Evolutionary conservation across 495 filamentous ascomycete genomes (phyloP).

Genomic region (Usnea hakonensis): DNA sequence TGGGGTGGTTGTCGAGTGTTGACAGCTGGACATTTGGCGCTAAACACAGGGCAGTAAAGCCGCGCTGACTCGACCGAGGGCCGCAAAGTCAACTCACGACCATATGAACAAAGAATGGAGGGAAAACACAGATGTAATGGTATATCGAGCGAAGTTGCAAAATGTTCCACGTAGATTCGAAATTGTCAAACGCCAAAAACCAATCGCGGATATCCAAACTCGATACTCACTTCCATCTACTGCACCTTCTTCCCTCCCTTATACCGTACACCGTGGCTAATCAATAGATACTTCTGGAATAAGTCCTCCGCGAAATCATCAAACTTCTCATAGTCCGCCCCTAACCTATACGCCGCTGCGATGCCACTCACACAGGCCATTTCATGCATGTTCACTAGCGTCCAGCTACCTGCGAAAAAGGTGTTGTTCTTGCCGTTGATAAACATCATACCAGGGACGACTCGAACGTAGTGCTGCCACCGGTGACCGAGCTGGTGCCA

Average conservation of each 20-base stretch:
- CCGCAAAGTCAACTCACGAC: too few species aligned
- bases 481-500: slow-evolving; percentile 82
- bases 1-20: too few species aligned
- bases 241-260: slow-evolving; percentile 32
- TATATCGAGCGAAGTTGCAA: neutral
- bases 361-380: slow-evolving; percentile 71
- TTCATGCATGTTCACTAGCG: slow-evolving; percentile 80
- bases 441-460: slow-evolving; percentile 73
- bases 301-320: slow-evolving; percentile 54
- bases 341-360: slow-evolving; percentile 69
- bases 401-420: slow-evolving; percentile 67
- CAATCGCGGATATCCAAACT: neutral
- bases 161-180: neutral
- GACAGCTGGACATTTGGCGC: too few species aligned
- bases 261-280: slow-evolving; percentile 46
- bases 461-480: slow-evolving; percentile 71
- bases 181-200: neutral
- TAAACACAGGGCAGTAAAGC: too few species aligned
- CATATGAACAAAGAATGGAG: too few species aligned
- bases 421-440: slow-evolving; percentile 65
- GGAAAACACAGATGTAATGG: neutral
- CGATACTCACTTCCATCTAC: neutral
- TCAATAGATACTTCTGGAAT: slow-evolving; percentile 47
- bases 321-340: slow-evolving; percentile 62
- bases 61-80: too few species aligned